A percentile compares a stretch with the other conserved stretches of the same genome.
phyloP scores from a whole-genome alignment of 768 basidiomycete species.

The Collybiopsis confluens region DNA sequence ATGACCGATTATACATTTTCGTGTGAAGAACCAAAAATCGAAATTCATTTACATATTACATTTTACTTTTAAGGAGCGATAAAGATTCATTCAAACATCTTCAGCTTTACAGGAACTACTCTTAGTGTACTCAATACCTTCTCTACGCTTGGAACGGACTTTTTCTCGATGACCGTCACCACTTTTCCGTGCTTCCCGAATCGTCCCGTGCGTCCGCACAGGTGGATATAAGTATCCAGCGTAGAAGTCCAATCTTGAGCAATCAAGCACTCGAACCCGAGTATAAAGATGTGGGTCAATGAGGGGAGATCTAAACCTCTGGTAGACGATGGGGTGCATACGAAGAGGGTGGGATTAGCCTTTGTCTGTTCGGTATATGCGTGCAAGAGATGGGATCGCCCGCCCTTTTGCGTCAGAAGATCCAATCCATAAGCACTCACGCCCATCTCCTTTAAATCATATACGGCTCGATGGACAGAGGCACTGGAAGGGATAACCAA shows the following conservation, averaged over 20 bases:
- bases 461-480: conserved; percentile 57
- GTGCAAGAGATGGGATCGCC: conserved; percentile 37
- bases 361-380: conserved; percentile 26
- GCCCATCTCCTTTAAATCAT: conserved; percentile 61
- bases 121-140: conserved; percentile 42
- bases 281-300: conserved; percentile 71
- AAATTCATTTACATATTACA: neutral
- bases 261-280: conserved; percentile 37
- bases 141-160: conserved; percentile 37
- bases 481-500: conserved; percentile 64
- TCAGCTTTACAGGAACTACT: conserved; percentile 41
- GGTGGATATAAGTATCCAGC: conserved; percentile 63
- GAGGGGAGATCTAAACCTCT: conserved; percentile 72
- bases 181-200: conserved; percentile 66
- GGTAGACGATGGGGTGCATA: conserved; percentile 64
- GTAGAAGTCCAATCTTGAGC: conserved; percentile 18
- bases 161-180: conserved; percentile 52
- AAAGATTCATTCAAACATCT: conserved; percentile 56
- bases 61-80: too few relatives aligned
- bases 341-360: conserved; percentile 59
- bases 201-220: conserved; percentile 73
- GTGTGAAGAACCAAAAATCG: too few relatives aligned
- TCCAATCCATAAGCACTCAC: conserved; percentile 64
- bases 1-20: too few relatives aligned
- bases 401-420: conserved; percentile 38